Base-by-base conservation (phyloP, 2,329 filamentous ascomycete species). In the Penicillium sp. region DNA sequence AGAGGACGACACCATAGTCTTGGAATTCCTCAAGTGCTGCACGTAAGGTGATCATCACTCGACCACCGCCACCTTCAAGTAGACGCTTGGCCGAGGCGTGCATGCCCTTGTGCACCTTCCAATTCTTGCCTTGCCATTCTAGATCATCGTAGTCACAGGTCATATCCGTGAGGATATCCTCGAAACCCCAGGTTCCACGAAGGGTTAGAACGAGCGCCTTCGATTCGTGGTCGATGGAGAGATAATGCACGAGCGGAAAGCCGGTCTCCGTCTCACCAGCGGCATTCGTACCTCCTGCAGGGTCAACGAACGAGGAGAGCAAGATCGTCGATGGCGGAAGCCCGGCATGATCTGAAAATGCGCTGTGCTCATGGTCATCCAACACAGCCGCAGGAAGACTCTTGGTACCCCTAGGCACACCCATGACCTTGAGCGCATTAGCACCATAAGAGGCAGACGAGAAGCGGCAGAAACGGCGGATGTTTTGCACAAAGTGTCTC, bases 51-150 rank as follows among this genome's bases (percentile, higher is more conserved):
- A 86, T 80, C 64, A 92, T 81, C 1, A 92, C 88, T 28, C 86
- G 82, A 0, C 88, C 88, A 53, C 90, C 88, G 51, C 84, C 87
- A 9, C 89, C 88, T 68, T 88, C 89, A 0, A 92, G 78, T 0
- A 92, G 81, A 12, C 89, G 84, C 22, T 85, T 83, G 4, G 89
- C 89, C 1, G 89, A 91, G 0, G 89, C 88, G 71, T 91, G 88
- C 58, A 92, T 88, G 15, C 89, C 89, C 73, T 91, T 91, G 76
- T 92, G 89, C 0, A 91, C 89, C 66, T 89, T 87, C 79, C 90
- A 91, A 1, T 80, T 78, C 61, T 82, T 84, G 17, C 87, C 88
- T 60, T 86, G 83, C 88, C 89, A 78, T 62, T 74, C 70, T 3
- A 78, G 69, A 58, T 88, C 83, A 67, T 90, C 88, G 65, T 91